phyloP scores from a whole-genome alignment of 768 basidiomycete genomes.

The Asterophora parasitica region DNA sequence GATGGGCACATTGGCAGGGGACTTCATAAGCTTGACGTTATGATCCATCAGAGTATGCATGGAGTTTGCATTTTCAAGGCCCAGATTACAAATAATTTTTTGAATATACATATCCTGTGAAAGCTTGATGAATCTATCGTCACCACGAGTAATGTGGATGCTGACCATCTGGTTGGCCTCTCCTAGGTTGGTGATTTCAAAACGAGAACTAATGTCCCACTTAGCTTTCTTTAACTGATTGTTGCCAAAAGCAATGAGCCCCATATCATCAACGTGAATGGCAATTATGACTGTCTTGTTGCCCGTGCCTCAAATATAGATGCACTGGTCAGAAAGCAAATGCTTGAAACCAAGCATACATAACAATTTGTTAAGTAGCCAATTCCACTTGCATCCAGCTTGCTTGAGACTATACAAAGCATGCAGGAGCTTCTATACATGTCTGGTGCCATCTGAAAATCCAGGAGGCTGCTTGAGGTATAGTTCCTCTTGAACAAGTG shows the following conservation, averaged over 20 bases:
- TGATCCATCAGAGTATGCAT: conserved; percentile 21
- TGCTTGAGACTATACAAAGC: conserved; percentile 36
- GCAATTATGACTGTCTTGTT: conserved; percentile 14
- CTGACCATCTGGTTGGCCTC: conserved; percentile 26
- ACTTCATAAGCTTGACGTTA: conserved; percentile 16
- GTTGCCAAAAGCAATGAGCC: conserved; percentile 16
- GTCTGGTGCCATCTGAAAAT: conserved; percentile 22
- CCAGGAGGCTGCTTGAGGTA: conserved; percentile 35
- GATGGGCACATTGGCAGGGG: neutral
- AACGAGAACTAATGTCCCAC: conserved; percentile 19
- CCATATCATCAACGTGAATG: conserved; percentile 32
- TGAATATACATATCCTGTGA: conserved; percentile 26
- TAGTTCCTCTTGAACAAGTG: no score
- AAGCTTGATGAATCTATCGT: conserved; percentile 18
- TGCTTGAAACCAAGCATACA: conserved; percentile 14
- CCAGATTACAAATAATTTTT: conserved; percentile 20
- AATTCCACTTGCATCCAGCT: conserved; percentile 25
- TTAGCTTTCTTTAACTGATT: conserved; percentile 13
- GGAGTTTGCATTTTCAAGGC: conserved; percentile 19
- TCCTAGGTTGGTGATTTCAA: conserved; percentile 26
- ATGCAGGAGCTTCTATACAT: conserved; percentile 19
- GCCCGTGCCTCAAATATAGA: conserved; percentile 15
- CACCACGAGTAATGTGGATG: conserved; percentile 22
- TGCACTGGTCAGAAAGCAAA: conserved; percentile 18
- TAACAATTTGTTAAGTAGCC: conserved; percentile 16